These are phyloP conservation scores for Euclidium syriacum DNA, from an alignment of 345 rosid genomes.

Conservation along the genomic window DNA sequence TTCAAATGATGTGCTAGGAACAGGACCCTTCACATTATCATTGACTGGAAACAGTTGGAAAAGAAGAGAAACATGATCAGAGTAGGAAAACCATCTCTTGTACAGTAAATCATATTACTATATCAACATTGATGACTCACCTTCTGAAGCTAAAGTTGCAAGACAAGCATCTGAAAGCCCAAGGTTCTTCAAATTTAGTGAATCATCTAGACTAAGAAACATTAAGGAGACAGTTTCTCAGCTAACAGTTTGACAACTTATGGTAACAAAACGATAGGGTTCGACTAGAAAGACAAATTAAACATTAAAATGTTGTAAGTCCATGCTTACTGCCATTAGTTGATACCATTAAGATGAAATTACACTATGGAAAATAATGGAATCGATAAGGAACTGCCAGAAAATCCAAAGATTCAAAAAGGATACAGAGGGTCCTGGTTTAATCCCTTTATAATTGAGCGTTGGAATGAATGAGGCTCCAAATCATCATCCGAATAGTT, in stretches of 20 bases:
- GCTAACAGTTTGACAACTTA: neutral
- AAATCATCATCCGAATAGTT: slow-evolving; percentile 26
- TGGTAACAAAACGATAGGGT: too few species aligned
- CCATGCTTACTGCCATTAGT: neutral
- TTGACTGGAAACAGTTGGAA: slow-evolving; percentile 30
- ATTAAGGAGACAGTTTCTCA: slow-evolving; percentile 29
- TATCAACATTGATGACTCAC: slow-evolving; percentile 6
- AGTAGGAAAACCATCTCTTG: neutral
- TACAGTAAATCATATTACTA: neutral
- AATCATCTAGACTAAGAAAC: slow-evolving; percentile 53
- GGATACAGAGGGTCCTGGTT: slow-evolving; percentile 84
- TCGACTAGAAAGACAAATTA: neutral
- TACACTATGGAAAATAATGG: neutral
- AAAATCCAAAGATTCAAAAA: neutral
- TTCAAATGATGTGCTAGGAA: slow-evolving; percentile 18
- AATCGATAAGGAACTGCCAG: neutral
- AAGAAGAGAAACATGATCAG: neutral
- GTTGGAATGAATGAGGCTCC: slow-evolving; percentile 21
- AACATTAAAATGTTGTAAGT: neutral
- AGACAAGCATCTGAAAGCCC: slow-evolving; percentile 86
- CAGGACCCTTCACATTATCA: slow-evolving; percentile 25
- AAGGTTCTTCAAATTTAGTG: slow-evolving; percentile 57
- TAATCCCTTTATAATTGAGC: slow-evolving; percentile 38
- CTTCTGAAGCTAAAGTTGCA: slow-evolving; percentile 65
- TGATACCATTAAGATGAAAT: neutral